Conservation (phyloP, 2,329 filamentous ascomycete species). For the Elsinoe ampelina region DNA sequence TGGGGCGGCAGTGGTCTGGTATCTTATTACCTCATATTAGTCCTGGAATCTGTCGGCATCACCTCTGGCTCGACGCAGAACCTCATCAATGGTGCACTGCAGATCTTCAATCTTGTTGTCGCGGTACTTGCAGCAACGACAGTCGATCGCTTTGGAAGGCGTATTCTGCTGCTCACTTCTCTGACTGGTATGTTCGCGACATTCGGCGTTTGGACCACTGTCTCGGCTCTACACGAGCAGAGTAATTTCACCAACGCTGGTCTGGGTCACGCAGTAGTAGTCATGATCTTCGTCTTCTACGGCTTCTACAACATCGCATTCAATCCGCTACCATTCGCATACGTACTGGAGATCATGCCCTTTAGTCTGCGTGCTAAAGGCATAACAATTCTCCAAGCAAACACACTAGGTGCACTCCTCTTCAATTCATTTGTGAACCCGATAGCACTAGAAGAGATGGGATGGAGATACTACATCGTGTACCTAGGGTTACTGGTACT, state of each 20-base stretch:
- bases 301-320: conserved; percentile 32
- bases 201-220: conserved; percentile 31
- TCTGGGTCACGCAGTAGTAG: conserved; percentile 30
- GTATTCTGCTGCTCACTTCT: conserved; percentile 25
- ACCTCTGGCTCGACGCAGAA: conserved; percentile 25
- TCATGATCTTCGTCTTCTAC: conserved; percentile 33
- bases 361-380: conserved; percentile 19
- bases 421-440: conserved; percentile 32
- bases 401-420: conserved; percentile 22
- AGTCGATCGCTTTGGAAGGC: conserved; percentile 25
- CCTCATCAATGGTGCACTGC: conserved; percentile 44
- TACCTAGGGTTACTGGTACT: conserved; percentile 25
- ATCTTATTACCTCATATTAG: conserved; percentile 28
- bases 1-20: conserved; percentile 45
- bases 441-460: conserved; percentile 25
- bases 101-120: conserved; percentile 45
- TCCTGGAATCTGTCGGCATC: conserved; percentile 25
- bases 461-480: conserved; percentile 26
- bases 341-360: conserved; percentile 24
- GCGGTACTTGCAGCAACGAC: conserved; percentile 43
- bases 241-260: conserved; percentile 17
- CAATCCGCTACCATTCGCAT: conserved; percentile 23
- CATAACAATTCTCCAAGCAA: conserved; percentile 11
- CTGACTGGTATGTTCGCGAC: conserved; percentile 29
- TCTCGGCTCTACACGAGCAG: conserved; percentile 42